Base-by-base conservation (phyloP, 805 yeast genomes). In the Starmerella vaccinii region DNA sequence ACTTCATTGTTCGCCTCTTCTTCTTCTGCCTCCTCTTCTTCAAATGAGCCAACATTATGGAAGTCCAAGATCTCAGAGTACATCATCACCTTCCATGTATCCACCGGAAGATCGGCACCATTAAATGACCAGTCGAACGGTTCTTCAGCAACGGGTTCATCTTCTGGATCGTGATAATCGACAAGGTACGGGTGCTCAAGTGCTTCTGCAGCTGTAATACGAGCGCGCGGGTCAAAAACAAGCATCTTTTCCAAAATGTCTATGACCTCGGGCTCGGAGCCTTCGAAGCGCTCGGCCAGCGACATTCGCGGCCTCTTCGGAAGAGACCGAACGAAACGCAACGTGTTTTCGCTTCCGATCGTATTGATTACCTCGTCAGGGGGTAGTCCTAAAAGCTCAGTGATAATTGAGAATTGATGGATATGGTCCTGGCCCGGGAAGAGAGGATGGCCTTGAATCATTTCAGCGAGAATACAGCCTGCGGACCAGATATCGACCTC, bases 31-130 rank as follows among this genome's bases (percentile, higher is more conserved):
- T 49, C 57, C 19, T 54, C 61, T 6, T 49, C 59, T 15, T 59
- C 64, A 27, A 55, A 60, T 35, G 72, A 83, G 39, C 81, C 89
- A 52, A 84, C 85, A 66, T 88, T 95, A 68, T 90, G 97, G 76
- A 88, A 90, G 66, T 90, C 97, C 59, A 92, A 73, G 55, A 90
- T 92, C 69, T 90, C 98, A 48, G 95, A 83, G 70, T 92, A 92
- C 95, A 92, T 90, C 97, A 92, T 90, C 18, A 88, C 95, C 71
- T 95, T 81, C 98, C 98, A 90, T 13, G 96, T 87, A 63, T 92
- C 97, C 16, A 92, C 92, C 3, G 97, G 97, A 61, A 90, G 75
- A 68, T 90, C 98, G 0, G 96, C 97, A 60, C 94, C 97, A 66
- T 92, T 90, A 68, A 90, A 90, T 62, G 92, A 82, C 99, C 99